These are phyloP conservation scores for Capsicum chinense DNA, from an alignment of 257 asterid genomes.

Conservation along the genomic window DNA sequence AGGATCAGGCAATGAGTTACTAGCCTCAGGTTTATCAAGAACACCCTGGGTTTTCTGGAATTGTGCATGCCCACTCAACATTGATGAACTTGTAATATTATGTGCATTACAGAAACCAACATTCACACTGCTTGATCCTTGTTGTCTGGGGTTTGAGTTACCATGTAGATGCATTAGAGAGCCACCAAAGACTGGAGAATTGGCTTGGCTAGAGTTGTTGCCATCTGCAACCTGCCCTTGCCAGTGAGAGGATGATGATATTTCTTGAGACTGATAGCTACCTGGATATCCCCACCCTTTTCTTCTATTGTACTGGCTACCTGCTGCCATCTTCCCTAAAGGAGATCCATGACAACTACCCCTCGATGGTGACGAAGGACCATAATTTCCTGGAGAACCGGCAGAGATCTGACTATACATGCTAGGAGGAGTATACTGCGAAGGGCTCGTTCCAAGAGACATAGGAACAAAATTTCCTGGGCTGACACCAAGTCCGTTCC, in stretches of 20 bases:
- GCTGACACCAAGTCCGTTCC: conserved; percentile 85
- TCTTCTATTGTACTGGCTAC: conserved; percentile 78
- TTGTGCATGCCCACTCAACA: conserved; percentile 42
- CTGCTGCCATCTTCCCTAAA: conserved; percentile 79
- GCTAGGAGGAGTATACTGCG: conserved; percentile 94
- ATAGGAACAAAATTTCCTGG: conserved; percentile 86
- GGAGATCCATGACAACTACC: conserved; percentile 91
- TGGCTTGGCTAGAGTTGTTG: conserved; percentile 52
- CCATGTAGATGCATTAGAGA: conserved; percentile 65
- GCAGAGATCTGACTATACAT: conserved; percentile 67
- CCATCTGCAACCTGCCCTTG: conserved; percentile 67
- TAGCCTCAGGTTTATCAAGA: conserved; percentile 65
- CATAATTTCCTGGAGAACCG: conserved; percentile 94
- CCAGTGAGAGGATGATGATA: conserved; percentile 56
- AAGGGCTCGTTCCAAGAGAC: conserved; percentile 99
- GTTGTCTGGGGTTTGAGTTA: conserved; percentile 62
- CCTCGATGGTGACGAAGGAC: conserved; percentile 94
- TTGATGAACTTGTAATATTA: conserved; percentile 41
- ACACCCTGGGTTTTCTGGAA: conserved; percentile 54
- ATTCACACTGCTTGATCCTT: conserved; percentile 59
- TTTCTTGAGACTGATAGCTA: conserved; percentile 69
- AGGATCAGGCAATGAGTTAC: conserved; percentile 89
- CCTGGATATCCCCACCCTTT: conserved; percentile 71
- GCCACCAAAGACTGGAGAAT: conserved; percentile 54
- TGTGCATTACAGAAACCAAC: conserved; percentile 61